A percentile compares a stretch with the other conserved stretches of the same genome.
phyloP scores from a whole-genome alignment of 176 grass and related monocot species.

The Bonia amplexicaulis region DNA sequence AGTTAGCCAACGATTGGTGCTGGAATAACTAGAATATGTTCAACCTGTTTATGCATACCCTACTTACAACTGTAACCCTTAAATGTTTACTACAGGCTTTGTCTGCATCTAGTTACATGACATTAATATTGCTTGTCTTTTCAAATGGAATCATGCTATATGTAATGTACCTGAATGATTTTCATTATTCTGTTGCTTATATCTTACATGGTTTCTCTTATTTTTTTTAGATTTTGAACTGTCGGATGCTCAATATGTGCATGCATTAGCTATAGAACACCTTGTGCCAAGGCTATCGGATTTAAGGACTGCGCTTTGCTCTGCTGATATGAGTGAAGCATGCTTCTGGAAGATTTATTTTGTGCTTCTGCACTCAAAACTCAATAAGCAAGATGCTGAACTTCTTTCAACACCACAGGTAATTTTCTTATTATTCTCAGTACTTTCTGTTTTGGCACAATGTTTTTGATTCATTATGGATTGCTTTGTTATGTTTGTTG shows the following conservation, averaged over 20 bases:
- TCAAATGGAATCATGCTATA: not conserved
- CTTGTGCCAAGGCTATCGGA: constrained; percentile 45
- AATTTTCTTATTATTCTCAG: not conserved
- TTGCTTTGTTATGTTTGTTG: not conserved
- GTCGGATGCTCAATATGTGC: constrained; percentile 57
- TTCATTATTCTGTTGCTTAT: not conserved
- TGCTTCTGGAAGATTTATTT: constrained; percentile 92
- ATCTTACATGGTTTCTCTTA: constrained; percentile 6
- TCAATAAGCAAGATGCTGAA: constrained; percentile 54
- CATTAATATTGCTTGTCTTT: not conserved
- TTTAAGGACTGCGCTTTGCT: constrained; percentile 51
- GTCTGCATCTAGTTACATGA: not conserved
- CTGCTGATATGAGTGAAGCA: constrained; percentile 70
- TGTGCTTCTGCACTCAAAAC: constrained; percentile 73
- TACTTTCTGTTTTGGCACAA: not conserved
- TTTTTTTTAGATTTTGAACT: constrained; percentile 58
- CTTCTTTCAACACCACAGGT: constrained; percentile 67
- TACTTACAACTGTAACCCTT: not conserved
- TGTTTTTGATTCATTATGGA: not conserved
- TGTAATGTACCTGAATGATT: not conserved
- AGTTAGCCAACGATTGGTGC: not conserved
- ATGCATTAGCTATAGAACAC: constrained; percentile 50
- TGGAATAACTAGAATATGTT: constrained; percentile 9
- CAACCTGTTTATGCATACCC: not conserved
- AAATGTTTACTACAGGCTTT: not conserved